phyloP scores from a whole-genome alignment of 129 eudicot species.

The Oenanthe sinensis region DNA sequence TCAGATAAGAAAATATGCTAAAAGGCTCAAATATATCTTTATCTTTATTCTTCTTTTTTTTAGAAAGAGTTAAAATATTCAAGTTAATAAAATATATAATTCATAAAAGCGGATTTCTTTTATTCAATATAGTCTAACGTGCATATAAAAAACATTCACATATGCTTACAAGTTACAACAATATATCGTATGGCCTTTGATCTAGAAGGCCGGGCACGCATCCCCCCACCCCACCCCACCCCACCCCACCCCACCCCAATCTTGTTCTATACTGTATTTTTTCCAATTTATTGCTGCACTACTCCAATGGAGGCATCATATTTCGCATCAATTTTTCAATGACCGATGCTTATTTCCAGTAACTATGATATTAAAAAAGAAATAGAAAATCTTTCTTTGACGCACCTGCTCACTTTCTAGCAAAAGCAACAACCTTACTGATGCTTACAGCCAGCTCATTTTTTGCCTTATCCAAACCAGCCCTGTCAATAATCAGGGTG shows the following conservation, averaged over 20 bases:
- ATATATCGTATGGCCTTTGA: not conserved
- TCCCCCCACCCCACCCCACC: not conserved
- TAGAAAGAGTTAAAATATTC: no score
- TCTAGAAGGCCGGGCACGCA: not conserved
- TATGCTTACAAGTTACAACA: not conserved
- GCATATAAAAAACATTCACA: not conserved
- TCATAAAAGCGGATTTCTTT: not conserved
- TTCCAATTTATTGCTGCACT: not conserved
- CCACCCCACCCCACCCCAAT: no score
- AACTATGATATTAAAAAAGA: not conserved
- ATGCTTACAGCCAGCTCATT: constrained; percentile 76
- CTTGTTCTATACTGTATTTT: not conserved
- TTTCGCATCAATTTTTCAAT: not conserved
- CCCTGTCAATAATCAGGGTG: constrained; percentile 28
- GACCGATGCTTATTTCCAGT: constrained; percentile 10
- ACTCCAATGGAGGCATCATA: not conserved
- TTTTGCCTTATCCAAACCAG: constrained; percentile 84
- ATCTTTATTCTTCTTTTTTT: no score
- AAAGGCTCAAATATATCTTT: no score
- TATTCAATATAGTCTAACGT: not conserved
- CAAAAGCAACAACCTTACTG: constrained; percentile 66
- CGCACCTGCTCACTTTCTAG: constrained; percentile 37
- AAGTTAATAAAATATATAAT: no score
- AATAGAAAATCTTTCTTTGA: not conserved
- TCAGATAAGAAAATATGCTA: no score